These are phyloP conservation scores for Phylloporus scabripes DNA, from an alignment of 768 basidiomycete species.

Conservation along the genomic window DNA sequence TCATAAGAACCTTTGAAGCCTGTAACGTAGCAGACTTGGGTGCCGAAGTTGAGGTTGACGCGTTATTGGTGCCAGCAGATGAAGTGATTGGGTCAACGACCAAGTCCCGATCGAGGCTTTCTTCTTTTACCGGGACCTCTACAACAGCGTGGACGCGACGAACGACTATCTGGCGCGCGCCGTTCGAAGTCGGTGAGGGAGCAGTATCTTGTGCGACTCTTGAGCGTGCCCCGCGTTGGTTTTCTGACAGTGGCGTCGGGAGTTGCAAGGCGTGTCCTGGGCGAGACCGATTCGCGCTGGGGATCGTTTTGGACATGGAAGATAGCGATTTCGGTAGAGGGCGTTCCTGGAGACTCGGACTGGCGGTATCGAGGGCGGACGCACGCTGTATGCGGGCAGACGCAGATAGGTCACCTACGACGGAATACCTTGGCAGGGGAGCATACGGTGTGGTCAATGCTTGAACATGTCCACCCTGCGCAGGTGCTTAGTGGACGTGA, in stretches of 20 bases:
- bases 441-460: conserved; percentile 28
- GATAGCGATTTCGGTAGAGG: conserved; percentile 30
- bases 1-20: conserved; percentile 9
- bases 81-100: conserved; percentile 3
- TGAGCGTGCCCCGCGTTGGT: conserved; percentile 23
- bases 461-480: conserved; percentile 14
- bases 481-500: not conserved
- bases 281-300: conserved; percentile 8
- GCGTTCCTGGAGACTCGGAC: conserved; percentile 28
- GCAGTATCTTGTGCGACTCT: conserved; percentile 11
- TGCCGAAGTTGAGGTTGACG: conserved; percentile 13
- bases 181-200: conserved; percentile 1
- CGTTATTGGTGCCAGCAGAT: conserved; percentile 8
- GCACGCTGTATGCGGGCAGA: conserved; percentile 19
- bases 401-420: conserved; percentile 24
- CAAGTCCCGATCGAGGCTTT: conserved; percentile 43
- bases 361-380: conserved; percentile 16
- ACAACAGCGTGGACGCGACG: conserved; percentile 59
- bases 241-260: conserved; percentile 29
- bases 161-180: conserved; percentile 35
- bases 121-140: conserved; percentile 59
- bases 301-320: conserved; percentile 22
- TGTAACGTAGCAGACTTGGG: conserved; percentile 5
- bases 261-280: conserved; percentile 16
- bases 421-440: conserved; percentile 27